Percentiles rank a stretch among this genome's conserved stretches.
Evolutionary conservation across 2,329 filamentous ascomycete species (phyloP).

Genomic region (Diaporthe sp.): DNA sequence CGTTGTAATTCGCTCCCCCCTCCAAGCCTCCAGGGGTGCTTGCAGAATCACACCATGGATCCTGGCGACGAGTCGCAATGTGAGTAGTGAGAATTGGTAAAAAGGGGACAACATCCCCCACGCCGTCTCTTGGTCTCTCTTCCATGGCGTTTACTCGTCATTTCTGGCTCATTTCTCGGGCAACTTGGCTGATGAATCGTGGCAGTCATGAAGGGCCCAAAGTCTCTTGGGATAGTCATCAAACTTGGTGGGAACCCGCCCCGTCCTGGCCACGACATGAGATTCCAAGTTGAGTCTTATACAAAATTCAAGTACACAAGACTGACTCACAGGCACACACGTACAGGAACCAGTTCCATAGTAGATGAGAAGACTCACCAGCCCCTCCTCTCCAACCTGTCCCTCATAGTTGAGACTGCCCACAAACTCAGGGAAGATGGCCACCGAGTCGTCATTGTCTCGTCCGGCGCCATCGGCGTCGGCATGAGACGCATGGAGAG

Average conservation of each 20-base stretch:
- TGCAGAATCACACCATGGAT: constrained; percentile 40
- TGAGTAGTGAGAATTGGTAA: constrained; percentile 23
- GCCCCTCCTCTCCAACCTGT: constrained; percentile 90
- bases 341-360: constrained; percentile 94
- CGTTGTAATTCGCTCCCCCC: constrained; percentile 26
- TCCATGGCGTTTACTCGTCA: constrained; percentile 8
- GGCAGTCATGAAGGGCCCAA: constrained; percentile 74
- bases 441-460: constrained; percentile 95
- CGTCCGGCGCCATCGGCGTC: constrained; percentile 96
- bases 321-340: constrained; percentile 33
- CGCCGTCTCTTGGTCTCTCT: not conserved
- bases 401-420: constrained; percentile 93
- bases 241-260: constrained; percentile 79
- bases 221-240: constrained; percentile 83
- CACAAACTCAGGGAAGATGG: constrained; percentile 90
- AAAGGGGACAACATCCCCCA: not conserved
- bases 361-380: constrained; percentile 97
- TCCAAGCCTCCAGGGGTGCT: constrained; percentile 5
- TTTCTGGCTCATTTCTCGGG: constrained; percentile 39
- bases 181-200: constrained; percentile 44
- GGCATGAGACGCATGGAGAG: constrained; percentile 92
- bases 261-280: no score
- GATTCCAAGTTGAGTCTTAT: not conserved
- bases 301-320: not conserved
- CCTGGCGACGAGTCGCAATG: constrained; percentile 39